Conservation (phyloP, 805 yeast species). For the Sugiyamaella qingdaonensis region DNA sequence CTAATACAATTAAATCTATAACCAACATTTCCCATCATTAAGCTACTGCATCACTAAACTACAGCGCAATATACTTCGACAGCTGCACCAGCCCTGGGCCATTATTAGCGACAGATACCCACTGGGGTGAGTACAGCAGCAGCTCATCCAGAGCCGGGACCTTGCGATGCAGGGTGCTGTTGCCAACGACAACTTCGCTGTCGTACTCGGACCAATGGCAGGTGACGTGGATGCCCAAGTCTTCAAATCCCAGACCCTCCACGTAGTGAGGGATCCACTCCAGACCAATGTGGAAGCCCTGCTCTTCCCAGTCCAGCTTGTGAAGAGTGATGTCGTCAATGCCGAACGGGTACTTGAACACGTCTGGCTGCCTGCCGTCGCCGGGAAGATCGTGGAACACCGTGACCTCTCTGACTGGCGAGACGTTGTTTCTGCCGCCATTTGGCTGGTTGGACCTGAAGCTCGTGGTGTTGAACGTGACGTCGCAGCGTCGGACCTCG, state of each 20-base stretch:
- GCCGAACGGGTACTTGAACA: conserved; percentile 55
- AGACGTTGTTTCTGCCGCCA: conserved; percentile 29
- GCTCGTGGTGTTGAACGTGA: conserved; percentile 52
- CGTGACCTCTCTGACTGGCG: conserved; percentile 64
- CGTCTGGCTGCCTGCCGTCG: conserved; percentile 24
- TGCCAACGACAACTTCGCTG: conserved; percentile 35
- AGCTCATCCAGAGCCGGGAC: conserved; percentile 73
- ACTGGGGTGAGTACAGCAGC: conserved; percentile 59
- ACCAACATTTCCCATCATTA: too few relatives aligned
- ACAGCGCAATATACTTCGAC: conserved; percentile 44
- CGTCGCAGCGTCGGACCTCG: conserved; percentile 60
- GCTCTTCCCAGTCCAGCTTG: conserved; percentile 56
- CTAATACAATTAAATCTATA: too few relatives aligned
- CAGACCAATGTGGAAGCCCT: conserved; percentile 54
- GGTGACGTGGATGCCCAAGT: conserved; percentile 43
- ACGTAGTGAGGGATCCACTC: conserved; percentile 73
- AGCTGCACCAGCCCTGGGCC: conserved; percentile 64
- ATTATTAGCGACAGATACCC: conserved; percentile 59
- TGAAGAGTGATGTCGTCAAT: conserved; percentile 62
- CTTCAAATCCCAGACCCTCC: conserved; percentile 33
- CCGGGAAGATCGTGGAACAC: conserved; percentile 33
- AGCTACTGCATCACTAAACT: conserved; percentile 7
- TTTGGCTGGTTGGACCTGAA: conserved; percentile 32
- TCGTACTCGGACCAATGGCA: conserved; percentile 82
- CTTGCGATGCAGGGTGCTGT: conserved; percentile 38